A percentile compares a stretch with the other conserved stretches of the same genome.
Conservation (phyloP, 805 yeast genomes). For the Saccharomycopsis sp. region DNA sequence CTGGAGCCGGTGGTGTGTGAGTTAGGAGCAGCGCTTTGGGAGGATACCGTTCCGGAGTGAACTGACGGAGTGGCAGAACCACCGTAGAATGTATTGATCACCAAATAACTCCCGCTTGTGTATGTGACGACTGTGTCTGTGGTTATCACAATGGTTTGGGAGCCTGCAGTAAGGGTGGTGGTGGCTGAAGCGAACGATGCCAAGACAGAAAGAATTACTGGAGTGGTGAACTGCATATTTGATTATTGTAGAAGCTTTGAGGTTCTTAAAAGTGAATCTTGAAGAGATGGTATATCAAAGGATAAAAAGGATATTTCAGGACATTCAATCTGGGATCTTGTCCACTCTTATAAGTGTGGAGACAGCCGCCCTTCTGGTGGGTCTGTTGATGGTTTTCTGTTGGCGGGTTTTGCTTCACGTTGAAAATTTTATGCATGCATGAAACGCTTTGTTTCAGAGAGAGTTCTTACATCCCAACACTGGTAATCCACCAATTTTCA, state of each 20-base stretch:
- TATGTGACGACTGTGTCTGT: conserved; percentile 19
- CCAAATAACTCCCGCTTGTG: conserved; percentile 19
- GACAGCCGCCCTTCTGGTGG: no score
- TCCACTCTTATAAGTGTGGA: no score
- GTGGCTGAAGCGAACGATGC: conserved; percentile 13
- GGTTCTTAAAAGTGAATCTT: no score
- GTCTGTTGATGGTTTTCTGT: no score
- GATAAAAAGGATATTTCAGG: no score
- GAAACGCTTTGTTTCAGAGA: no score
- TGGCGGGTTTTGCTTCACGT: no score
- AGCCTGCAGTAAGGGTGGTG: conserved; percentile 11
- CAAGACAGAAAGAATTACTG: conserved; percentile 5
- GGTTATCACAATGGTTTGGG: conserved; percentile 8
- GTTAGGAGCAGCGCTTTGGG: conserved; percentile 1
- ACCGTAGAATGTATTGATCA: conserved; percentile 20
- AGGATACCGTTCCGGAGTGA: not conserved
- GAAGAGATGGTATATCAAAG: no score
- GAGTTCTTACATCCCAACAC: no score
- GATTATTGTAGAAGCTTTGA: not conserved
- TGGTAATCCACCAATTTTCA: no score
- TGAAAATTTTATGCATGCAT: no score
- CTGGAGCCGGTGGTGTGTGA: conserved; percentile 3
- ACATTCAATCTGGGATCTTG: no score
- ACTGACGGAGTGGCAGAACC: conserved; percentile 9
- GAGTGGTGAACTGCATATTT: conserved; percentile 11